phyloP scores from a whole-genome alignment of 805 yeast species.

The Wickerhamomyces bovis region DNA sequence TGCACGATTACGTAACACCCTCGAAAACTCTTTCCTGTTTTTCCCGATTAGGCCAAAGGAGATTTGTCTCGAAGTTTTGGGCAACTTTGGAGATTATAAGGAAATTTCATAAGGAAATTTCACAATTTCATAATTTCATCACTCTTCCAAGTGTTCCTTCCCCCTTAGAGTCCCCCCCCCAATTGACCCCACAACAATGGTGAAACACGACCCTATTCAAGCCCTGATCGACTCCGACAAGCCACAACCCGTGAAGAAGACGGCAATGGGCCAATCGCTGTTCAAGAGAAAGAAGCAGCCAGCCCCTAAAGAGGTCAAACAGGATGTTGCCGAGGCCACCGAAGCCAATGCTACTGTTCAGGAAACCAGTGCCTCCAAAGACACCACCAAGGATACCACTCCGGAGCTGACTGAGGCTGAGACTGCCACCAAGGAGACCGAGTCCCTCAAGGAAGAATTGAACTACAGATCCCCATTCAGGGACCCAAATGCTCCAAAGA shows the following conservation, averaged over 20 bases:
- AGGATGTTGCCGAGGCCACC: background rate
- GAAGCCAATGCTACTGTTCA: background rate
- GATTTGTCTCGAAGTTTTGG: background rate
- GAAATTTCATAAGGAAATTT: too few species aligned
- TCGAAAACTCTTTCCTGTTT: too few species aligned
- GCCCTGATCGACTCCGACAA: background rate
- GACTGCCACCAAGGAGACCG: background rate
- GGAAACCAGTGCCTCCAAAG: background rate
- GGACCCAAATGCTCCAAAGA: conserved; percentile 1
- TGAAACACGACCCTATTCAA: conserved; percentile 15
- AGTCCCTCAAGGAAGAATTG: background rate
- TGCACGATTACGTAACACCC: too few species aligned
- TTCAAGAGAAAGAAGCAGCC: conserved; percentile 3
- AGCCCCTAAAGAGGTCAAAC: background rate
- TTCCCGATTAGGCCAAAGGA: too few species aligned
- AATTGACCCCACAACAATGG: conserved; percentile 6
- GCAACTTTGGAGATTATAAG: background rate
- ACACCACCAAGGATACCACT: background rate
- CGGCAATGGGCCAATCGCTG: conserved; percentile 6
- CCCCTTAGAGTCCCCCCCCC: background rate
- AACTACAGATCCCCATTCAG: conserved; percentile 12
- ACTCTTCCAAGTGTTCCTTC: too few species aligned
- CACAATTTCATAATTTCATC: too few species aligned
- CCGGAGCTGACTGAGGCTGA: background rate
- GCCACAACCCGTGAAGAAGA: conserved; percentile 2